These are phyloP conservation scores for Verticillium zaregamsianum DNA, from an alignment of 2,329 filamentous ascomycete genomes.

Conservation along the genomic window DNA sequence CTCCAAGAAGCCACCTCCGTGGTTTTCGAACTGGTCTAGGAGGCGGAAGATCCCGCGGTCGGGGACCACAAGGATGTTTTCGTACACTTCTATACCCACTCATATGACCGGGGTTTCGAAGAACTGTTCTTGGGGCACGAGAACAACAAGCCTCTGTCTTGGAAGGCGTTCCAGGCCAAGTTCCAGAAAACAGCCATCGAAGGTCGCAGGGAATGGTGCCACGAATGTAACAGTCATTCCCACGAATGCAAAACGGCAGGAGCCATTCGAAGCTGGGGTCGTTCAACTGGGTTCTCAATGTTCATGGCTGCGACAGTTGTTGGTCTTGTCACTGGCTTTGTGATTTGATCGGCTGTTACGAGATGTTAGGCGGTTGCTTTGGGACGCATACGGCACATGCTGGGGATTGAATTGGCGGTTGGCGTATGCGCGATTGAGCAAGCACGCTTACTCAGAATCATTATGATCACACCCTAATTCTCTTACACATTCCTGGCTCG, in stretches of 20 bases:
- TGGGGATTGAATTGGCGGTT: background rate
- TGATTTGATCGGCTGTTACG: background rate
- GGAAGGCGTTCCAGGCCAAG: background rate
- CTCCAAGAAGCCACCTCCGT: background rate
- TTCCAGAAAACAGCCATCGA: background rate
- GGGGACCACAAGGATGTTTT: background rate
- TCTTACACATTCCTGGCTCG: background rate
- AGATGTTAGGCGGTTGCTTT: background rate
- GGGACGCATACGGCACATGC: background rate
- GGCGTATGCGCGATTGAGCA: background rate
- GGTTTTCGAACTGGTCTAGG: background rate
- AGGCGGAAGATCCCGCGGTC: background rate
- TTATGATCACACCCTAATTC: background rate
- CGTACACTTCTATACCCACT: background rate
- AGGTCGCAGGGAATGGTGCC: background rate
- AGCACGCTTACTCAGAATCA: background rate
- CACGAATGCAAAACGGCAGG: background rate
- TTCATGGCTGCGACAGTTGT: background rate
- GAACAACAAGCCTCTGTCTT: background rate
- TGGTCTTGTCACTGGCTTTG: background rate
- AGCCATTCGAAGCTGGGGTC: background rate
- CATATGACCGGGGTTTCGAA: background rate
- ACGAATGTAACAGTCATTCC: background rate
- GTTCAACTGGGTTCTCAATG: background rate
- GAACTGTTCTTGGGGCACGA: background rate